Percentiles rank a stretch among this genome's conserved stretches.
These are phyloP conservation scores for Aspergillus heteromorphus DNA, from an alignment of 495 filamentous ascomycete species.

Conservation along the genomic window DNA sequence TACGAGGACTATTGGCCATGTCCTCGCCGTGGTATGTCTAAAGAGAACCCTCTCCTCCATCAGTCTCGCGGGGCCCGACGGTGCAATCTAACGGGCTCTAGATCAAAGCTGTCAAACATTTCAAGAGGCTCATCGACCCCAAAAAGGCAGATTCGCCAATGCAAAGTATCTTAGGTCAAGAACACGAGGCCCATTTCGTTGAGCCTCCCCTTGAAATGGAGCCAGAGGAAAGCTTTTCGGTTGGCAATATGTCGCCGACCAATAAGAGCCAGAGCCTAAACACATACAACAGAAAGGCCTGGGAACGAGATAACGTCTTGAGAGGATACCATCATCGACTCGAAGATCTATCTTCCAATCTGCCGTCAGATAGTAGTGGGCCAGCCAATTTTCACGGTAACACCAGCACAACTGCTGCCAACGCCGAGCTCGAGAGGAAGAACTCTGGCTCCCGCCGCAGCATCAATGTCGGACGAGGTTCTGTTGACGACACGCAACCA, in stretches of 20 bases:
- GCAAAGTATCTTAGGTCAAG: constrained; percentile 53
- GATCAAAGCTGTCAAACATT: constrained; percentile 89
- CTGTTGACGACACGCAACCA: constrained; percentile 15
- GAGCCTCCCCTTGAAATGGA: constrained; percentile 54
- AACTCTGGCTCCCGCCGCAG: constrained; percentile 28
- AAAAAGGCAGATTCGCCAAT: constrained; percentile 43
- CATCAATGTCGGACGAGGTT: constrained; percentile 15
- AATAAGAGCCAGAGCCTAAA: constrained; percentile 44
- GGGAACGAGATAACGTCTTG: constrained; percentile 44
- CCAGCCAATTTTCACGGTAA: constrained; percentile 14
- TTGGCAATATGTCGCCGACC: constrained; percentile 14
- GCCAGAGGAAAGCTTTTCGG: constrained; percentile 32
- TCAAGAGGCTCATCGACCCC: constrained; percentile 59
- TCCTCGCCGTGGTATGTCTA: constrained; percentile 77
- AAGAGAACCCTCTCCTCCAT: not conserved
- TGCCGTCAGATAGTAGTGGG: constrained; percentile 18
- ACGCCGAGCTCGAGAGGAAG: constrained; percentile 21
- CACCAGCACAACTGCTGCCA: constrained; percentile 15
- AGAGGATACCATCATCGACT: constrained; percentile 42
- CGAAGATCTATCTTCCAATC: constrained; percentile 12
- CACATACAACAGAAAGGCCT: constrained; percentile 43
- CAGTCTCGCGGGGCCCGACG: not conserved
- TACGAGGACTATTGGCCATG: constrained; percentile 75
- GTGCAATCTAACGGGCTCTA: constrained; percentile 28
- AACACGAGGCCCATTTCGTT: constrained; percentile 47